Conservation (phyloP, 148 eudicot species). For the Diospyros lotus region DNA sequence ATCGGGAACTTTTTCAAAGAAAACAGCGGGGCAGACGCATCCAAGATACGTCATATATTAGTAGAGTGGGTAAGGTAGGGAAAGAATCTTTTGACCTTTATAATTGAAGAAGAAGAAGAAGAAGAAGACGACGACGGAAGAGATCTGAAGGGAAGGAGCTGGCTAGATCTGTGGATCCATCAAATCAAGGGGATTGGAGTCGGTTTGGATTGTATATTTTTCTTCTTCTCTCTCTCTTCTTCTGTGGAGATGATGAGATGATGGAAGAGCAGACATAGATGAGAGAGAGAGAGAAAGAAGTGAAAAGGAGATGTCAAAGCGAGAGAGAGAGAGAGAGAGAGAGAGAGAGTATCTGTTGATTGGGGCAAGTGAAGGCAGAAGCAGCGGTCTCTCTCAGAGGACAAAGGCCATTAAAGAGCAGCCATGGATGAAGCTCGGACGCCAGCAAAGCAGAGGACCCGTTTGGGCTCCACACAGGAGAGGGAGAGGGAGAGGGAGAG, state of each 20-base stretch:
- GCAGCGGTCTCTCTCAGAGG: slow-evolving; percentile 35
- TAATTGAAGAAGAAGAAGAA: background rate
- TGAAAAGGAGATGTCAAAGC: slow-evolving; percentile 19
- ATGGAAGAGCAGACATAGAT: background rate
- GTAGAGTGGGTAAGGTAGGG: background rate
- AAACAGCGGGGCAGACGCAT: background rate
- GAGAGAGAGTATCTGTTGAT: background rate
- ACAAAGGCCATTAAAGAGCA: slow-evolving; percentile 57
- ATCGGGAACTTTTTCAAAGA: slow-evolving; percentile 15
- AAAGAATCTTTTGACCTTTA: slow-evolving; percentile 17
- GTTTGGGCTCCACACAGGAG: slow-evolving; percentile 62
- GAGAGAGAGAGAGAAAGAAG: slow-evolving; percentile 20
- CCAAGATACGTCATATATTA: background rate
- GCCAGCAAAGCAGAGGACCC: slow-evolving; percentile 86
- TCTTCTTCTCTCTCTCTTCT: background rate
- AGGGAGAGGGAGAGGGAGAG: slow-evolving; percentile 27
- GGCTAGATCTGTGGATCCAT: slow-evolving; percentile 53
- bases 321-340: background rate
- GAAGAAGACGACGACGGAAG: too few species aligned
- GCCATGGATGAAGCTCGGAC: slow-evolving; percentile 45
- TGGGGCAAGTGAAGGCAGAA: slow-evolving; percentile 21
- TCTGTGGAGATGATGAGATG: slow-evolving; percentile 9
- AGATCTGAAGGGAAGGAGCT: slow-evolving; percentile 27
- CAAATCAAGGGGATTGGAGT: slow-evolving; percentile 22
- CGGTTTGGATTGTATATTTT: slow-evolving; percentile 10